Evolutionary conservation across 1,284 basidiomycete species (phyloP), one percentile per base, ranked within the genome.

Genomic region (Puccinia triticina): DNA sequence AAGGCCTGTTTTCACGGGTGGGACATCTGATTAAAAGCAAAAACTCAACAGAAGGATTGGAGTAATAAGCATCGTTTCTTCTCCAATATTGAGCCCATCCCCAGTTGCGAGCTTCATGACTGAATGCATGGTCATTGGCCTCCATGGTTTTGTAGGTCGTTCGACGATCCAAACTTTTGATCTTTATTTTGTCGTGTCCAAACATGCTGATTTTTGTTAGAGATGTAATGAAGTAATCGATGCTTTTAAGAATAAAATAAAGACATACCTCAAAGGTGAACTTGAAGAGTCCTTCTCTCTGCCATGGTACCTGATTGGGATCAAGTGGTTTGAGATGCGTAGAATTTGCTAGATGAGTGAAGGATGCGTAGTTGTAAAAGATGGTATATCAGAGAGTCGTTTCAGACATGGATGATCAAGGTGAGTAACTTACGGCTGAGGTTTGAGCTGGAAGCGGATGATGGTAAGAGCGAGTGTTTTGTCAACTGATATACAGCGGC

Each of bases 121-220:
- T 86, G 71, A 88, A 88, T 23, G 85, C 85, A 75, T 88, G 87
- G 77, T 88, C 86, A 83, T 86, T 85, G 10, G 87, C 87, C 83
- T 88, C 88, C 84, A 86, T 86, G n/a, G 83, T 82, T 76, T 86
- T 86, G 83, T 85, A 85, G 1, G 83, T 83, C 1, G 83, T 66
- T 14, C 85, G 72, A 29, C 85, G 83, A 43, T 85, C 84, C 21
- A 83, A 32, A 37, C 82, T 79, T 26, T 83, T 81, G 29, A 83
- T 83, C 84, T 84, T 69, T 43, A 46, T 43, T 11, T 69, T 37
- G 37, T 40, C 12, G n/a, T 46, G 14, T 8, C 11, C 12, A 69
- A 34, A 43, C 3, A 69, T 46, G 40, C 50, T 2, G 40, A 74
- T 21, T 21, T 16, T 46, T 48, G 72, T 48, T 48, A 57, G 72